Evolutionary conservation across 2,329 filamentous ascomycete species (phyloP), one percentile per base, ranked within the genome.

Genomic region (Aspergillus fijiensis): DNA sequence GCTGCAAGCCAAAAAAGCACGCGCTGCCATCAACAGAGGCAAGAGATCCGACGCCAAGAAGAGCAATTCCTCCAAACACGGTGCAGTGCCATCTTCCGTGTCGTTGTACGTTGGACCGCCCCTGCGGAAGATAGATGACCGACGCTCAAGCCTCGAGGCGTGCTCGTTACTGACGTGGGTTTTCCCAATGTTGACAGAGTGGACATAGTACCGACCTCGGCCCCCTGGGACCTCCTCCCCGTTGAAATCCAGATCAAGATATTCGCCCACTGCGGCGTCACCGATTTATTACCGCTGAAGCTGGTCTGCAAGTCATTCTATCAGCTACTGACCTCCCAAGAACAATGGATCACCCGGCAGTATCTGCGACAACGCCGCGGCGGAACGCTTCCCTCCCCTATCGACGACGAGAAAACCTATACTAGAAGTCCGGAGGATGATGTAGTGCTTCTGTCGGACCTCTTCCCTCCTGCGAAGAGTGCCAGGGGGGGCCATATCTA

Each of bases 391-490:
- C 77, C 77, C 5, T 75, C 74, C 4, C 75, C 74, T 9, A 72
- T 76, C 48, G 69, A 74, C 49, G 63, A 65, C 57, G 71, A 73
- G 39, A 69, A 68, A 51, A 72, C 63, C 23, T 77, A 79, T 65
- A 78, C 76, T 35, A 70, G 76, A 49, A 75, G 74, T 45, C 76
- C 77, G 4, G 70, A 76, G 62, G 77, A 79, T 59, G 76, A 79
- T 67, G 76, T 77, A 39, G 73, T 79, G 42, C 71, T 79, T 25
- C 66, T 79, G 16, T 79, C 77, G 11, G 77, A 79, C 61, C 66
- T 79, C 7, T 79, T 79, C 52, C 76, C 74, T 5, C 77, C 77
- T 0, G 64, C 70, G 5, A 73, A 71, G 45, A 73, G 72, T 47
- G 71, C 72, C 11, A 70, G 71, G 47, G 72, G 74, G 21, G 74